phyloP scores from a whole-genome alignment of 352 stramenopile genomes.

The Plasmopara viticola region DNA sequence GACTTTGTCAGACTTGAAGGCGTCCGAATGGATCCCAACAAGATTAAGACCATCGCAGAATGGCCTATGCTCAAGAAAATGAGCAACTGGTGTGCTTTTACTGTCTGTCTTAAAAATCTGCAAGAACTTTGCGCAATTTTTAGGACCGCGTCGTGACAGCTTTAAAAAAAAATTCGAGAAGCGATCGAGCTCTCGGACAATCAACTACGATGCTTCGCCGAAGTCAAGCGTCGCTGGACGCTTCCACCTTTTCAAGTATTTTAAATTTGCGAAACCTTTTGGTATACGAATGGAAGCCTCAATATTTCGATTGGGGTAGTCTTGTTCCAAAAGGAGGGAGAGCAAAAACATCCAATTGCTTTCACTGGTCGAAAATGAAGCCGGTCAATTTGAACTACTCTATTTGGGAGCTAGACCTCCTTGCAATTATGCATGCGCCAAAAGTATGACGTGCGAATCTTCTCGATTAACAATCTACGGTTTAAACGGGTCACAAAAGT shows the following conservation, averaged over 20 bases:
- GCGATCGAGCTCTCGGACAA: background rate
- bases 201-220: background rate
- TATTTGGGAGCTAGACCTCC: background rate
- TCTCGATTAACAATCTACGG: slow-evolving; percentile 2
- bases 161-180: background rate
- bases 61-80: slow-evolving; percentile 15
- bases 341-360: slow-evolving; percentile 5
- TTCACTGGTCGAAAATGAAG: background rate
- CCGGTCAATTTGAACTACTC: background rate
- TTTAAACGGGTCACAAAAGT: slow-evolving; percentile 16
- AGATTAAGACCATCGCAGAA: slow-evolving; percentile 13
- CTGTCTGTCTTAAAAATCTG: slow-evolving; percentile 5
- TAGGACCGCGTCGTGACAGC: background rate
- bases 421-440: background rate
- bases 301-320: slow-evolving; percentile 6
- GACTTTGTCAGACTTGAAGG: slow-evolving; percentile 20
- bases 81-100: slow-evolving; percentile 14
- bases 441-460: slow-evolving; percentile 10
- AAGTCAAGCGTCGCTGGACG: background rate
- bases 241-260: background rate
- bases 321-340: slow-evolving; percentile 13
- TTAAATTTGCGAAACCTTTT: background rate
- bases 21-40: slow-evolving; percentile 15
- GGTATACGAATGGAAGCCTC: slow-evolving; percentile 4
- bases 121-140: slow-evolving; percentile 3